Conservation (phyloP, 2,329 filamentous ascomycete genomes). For the Penicillium sp. region DNA sequence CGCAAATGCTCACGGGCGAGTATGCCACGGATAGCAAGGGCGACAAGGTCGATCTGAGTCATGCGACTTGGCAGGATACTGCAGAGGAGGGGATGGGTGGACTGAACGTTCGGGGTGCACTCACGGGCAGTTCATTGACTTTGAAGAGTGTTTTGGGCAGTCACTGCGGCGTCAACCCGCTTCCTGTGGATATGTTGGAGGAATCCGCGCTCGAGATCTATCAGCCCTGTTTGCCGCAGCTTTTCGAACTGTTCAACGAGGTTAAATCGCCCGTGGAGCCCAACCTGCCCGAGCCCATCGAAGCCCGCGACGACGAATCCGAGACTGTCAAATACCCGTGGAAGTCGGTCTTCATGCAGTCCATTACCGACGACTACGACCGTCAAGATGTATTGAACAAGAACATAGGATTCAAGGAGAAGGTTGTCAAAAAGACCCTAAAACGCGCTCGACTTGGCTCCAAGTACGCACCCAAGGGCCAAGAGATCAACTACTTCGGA, state of each 20-base stretch:
- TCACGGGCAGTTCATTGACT: constrained; percentile 39
- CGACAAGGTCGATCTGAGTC: constrained; percentile 18
- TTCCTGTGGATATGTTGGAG: constrained; percentile 41
- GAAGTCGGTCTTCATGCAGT: constrained; percentile 39
- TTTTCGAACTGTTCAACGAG: constrained; percentile 37
- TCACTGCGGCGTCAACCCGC: constrained; percentile 39
- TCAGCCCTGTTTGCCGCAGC: constrained; percentile 40
- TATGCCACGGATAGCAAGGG: constrained; percentile 30
- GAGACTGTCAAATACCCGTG: constrained; percentile 23
- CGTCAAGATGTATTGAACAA: constrained; percentile 33
- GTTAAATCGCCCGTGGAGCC: constrained; percentile 16
- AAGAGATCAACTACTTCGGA: constrained; percentile 45
- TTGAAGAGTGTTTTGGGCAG: constrained; percentile 39
- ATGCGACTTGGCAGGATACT: constrained; percentile 20
- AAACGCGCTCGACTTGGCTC: constrained; percentile 19
- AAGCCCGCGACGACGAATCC: neutral
- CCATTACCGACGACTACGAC: constrained; percentile 40
- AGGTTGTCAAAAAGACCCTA: constrained; percentile 28
- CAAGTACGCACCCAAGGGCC: constrained; percentile 32
- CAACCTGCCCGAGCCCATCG: neutral
- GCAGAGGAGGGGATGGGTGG: constrained; percentile 27
- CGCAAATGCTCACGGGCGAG: constrained; percentile 38
- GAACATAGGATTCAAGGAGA: constrained; percentile 35
- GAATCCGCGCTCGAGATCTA: constrained; percentile 36
- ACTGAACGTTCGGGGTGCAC: constrained; percentile 36